Conservation (phyloP, 345 rosid genomes). For the Odontarrhena argentea region DNA sequence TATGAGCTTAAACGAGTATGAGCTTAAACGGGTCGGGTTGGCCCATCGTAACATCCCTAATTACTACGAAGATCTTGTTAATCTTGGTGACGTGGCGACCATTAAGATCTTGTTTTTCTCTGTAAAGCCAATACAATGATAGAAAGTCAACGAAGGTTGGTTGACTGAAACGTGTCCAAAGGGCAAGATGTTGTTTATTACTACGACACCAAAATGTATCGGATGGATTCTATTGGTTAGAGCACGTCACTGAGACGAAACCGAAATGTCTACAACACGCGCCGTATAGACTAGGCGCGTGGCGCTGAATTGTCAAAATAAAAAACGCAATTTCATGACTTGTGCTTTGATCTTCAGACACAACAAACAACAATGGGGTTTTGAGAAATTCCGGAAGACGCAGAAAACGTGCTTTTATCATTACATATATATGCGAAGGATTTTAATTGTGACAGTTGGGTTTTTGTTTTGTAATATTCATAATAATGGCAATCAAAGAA, state of each 20-base stretch:
- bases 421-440: no score
- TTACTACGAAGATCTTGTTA: no score
- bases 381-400: slow-evolving; percentile 6
- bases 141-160: background rate
- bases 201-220: slow-evolving; percentile 9
- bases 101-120: background rate
- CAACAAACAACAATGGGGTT: slow-evolving; percentile 28
- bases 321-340: slow-evolving; percentile 30
- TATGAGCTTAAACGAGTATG: no score
- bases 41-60: no score
- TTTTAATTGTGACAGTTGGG: background rate
- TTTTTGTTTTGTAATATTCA: background rate
- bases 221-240: slow-evolving; percentile 43
- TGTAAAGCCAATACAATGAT: background rate
- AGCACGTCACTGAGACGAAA: slow-evolving; percentile 43
- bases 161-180: slow-evolving; percentile 29
- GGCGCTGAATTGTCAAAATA: slow-evolving; percentile 39
- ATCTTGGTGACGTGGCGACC: background rate
- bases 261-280: slow-evolving; percentile 18
- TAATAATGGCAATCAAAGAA: slow-evolving; percentile 29
- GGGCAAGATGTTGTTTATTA: slow-evolving; percentile 22
- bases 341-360: slow-evolving; percentile 21
- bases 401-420: slow-evolving; percentile 13
- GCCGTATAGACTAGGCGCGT: slow-evolving; percentile 33
- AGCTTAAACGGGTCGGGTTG: no score